A percentile compares a stretch with the other conserved stretches of the same genome.
Evolutionary conservation across 2,329 filamentous ascomycete genomes (phyloP).

Genomic region (Intubia oerlemansii): DNA sequence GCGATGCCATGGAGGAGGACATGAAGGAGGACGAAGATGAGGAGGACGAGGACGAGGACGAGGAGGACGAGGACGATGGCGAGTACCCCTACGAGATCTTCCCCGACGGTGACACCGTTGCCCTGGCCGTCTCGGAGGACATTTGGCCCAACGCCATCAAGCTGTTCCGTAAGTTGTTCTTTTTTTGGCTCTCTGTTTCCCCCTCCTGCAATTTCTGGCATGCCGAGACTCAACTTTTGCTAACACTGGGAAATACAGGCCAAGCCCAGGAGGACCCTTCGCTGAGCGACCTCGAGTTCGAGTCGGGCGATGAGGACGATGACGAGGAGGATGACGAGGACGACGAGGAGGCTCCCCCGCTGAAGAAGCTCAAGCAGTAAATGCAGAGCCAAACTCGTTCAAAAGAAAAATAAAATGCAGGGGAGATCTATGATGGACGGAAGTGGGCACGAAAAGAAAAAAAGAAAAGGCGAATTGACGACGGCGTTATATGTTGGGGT

Average conservation of each 20-base stretch:
- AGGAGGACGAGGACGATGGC: slow-evolving; percentile 28
- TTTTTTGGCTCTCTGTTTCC: slow-evolving; percentile 3
- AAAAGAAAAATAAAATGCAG: too few relatives aligned
- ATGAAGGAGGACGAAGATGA: slow-evolving; percentile 20
- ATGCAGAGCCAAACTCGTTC: too few relatives aligned
- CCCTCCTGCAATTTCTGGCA: slow-evolving; percentile 2
- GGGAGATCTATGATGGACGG: too few relatives aligned
- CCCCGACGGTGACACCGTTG: slow-evolving; percentile 68
- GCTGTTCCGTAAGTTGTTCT: slow-evolving; percentile 62
- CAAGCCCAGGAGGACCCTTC: slow-evolving; percentile 51
- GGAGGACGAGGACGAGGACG: slow-evolving; percentile 14
- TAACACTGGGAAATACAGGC: too few relatives aligned
- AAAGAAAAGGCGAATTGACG: too few relatives aligned
- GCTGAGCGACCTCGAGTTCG: slow-evolving; percentile 44
- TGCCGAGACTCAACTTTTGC: too few relatives aligned
- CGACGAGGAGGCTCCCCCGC: slow-evolving; percentile 15
- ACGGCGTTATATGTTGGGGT: too few relatives aligned
- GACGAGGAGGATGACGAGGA: slow-evolving; percentile 12
- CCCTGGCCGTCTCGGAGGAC: slow-evolving; percentile 64
- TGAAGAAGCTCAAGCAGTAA: slow-evolving; percentile 21
- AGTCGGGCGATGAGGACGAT: slow-evolving; percentile 30
- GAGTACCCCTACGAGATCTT: slow-evolving; percentile 59
- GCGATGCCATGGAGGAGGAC: slow-evolving; percentile 8
- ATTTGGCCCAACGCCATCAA: slow-evolving; percentile 74
- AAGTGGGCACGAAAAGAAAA: too few relatives aligned